Base-by-base conservation (phyloP, 306 rosid species). In the Gastrolobium bilobum region DNA sequence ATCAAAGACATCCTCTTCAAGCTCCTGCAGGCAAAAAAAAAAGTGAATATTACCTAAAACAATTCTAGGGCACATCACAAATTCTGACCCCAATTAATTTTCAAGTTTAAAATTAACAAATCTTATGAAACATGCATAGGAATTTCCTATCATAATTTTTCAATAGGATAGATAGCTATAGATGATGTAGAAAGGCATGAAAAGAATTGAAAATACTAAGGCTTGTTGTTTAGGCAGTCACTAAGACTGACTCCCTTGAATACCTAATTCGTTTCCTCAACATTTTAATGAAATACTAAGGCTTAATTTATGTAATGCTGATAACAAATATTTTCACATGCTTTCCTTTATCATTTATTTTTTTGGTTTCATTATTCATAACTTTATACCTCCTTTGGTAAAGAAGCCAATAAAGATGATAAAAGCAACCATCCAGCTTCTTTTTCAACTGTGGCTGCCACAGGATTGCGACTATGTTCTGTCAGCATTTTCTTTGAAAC, bases 341-440 rank as follows among this genome's bases (percentile, higher is more conserved):
- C 42, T 71, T 58, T 50, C 48, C 77, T 81, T 30, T 33, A 66
- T 47, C 26, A 26, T 46, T 66, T 46, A 26, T 8, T 51, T 65
- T 62, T 20, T 67, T 56, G 26, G 47, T 71, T 71, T n/a, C 43
- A 48, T 20, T 56, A 52, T 71, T n/a, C 43, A 48, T 20, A 64
- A 86, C 61, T 64, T 39, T 5, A 42, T 84, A 92, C 99, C 99
- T 95, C 94, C 84, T 89, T 91, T 7, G 97, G 95, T 88, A 95
- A 82, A 85, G 97, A 92, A 84, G 92, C 93, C 73, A 92, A 89
- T 48, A 91, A 83, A 68, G 98, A 93, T 66, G 99, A 93, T 51
- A 95, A 84, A 79, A 95, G 97, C 84, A 91, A 87, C 99, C 99
- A 95, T 58, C 99, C 99, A 78, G 97, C 97, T 89, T 95, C 96